Evolutionary conservation across 2,329 filamentous ascomycete genomes (phyloP).

Genomic region (Penicillium paneum): DNA sequence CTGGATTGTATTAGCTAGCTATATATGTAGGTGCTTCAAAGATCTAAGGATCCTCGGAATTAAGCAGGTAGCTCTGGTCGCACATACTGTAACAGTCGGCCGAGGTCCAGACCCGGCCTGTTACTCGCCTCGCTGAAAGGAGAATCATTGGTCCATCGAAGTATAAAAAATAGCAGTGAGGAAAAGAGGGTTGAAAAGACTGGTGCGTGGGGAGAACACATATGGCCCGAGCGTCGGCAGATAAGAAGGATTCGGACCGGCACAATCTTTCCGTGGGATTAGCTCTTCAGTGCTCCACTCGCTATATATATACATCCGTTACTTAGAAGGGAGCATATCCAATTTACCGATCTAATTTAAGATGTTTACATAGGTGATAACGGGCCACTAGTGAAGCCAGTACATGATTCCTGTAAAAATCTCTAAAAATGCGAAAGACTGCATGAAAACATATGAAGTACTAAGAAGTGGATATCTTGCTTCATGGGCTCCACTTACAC

Average conservation of each 20-base stretch:
- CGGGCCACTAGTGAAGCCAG: neutral
- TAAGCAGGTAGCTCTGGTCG: constrained; percentile 9
- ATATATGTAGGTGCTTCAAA: neutral
- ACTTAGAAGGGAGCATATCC: neutral
- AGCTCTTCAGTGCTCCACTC: neutral
- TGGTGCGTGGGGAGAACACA: constrained; percentile 13
- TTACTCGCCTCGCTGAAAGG: constrained; percentile 38
- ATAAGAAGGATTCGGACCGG: constrained; percentile 21
- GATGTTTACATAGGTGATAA: neutral
- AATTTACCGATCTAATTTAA: neutral
- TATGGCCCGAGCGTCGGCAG: constrained; percentile 26
- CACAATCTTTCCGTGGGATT: constrained; percentile 13
- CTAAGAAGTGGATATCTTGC: neutral
- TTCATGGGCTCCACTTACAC: neutral
- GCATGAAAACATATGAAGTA: neutral
- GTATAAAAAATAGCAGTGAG: constrained; percentile 15
- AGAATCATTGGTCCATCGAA: constrained; percentile 38
- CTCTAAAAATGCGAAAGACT: neutral
- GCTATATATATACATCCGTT: neutral
- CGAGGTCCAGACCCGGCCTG: constrained; percentile 40
- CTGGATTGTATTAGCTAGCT: constrained; percentile 27
- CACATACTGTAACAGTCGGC: constrained; percentile 38
- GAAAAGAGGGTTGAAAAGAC: constrained; percentile 11
- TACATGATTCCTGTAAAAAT: neutral
- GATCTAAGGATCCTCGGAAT: constrained; percentile 13